Percentiles rank a stretch among this genome's conserved stretches.
Evolutionary conservation across 208 protist genomes (phyloP).

Genomic region (Tritrichomonas musculus): DNA sequence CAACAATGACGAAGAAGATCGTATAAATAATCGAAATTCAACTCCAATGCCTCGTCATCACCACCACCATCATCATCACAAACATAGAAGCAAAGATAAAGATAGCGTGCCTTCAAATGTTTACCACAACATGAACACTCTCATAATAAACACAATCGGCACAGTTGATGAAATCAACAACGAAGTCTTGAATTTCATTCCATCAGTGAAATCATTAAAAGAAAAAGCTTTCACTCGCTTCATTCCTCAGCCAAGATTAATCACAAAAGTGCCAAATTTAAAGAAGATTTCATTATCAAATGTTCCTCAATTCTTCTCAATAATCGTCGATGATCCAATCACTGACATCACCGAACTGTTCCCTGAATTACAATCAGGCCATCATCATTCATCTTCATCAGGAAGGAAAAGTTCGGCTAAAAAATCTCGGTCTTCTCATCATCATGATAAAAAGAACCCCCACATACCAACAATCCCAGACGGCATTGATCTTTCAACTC

Average conservation of each 20-base stretch:
- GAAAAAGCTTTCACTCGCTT: not conserved
- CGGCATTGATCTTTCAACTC: not conserved
- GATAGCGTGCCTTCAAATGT: too few species aligned
- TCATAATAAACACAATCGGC: too few species aligned
- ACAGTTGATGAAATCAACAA: not conserved
- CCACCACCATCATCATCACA: too few species aligned
- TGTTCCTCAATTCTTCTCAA: not conserved
- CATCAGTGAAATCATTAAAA: not conserved
- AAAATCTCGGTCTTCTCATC: not conserved
- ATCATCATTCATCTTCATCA: not conserved
- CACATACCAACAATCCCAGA: not conserved
- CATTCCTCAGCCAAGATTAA: not conserved
- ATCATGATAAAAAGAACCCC: not conserved
- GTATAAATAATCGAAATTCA: too few species aligned
- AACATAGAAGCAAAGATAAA: too few species aligned
- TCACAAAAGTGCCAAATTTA: not conserved
- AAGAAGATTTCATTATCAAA: not conserved
- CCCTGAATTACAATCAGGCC: too few species aligned
- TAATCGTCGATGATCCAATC: not conserved
- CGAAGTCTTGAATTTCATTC: not conserved
- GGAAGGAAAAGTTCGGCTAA: not conserved
- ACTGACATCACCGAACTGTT: not conserved
- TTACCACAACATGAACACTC: too few species aligned
- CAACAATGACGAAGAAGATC: too few species aligned
- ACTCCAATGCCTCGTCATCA: too few species aligned